These are phyloP conservation scores for Cystobasidium tubakii DNA, from an alignment of 768 basidiomycete genomes.

Conservation along the genomic window DNA sequence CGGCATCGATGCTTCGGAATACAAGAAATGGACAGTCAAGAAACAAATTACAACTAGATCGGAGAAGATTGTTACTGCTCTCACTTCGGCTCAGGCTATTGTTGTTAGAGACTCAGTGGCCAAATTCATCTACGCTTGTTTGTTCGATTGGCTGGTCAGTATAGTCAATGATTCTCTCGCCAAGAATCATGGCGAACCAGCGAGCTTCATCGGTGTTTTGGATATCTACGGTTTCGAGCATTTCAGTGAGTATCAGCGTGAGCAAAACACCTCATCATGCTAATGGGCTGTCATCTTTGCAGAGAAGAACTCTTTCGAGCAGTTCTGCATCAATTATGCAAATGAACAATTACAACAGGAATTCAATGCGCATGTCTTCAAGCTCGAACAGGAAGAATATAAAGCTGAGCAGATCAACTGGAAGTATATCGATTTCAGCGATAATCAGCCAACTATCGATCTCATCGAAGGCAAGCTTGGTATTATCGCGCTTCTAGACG, in stretches of 20 bases:
- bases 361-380: slow-evolving; percentile 99
- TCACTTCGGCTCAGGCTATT: slow-evolving; percentile 80
- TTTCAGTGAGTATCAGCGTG: slow-evolving; percentile 30
- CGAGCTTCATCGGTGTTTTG: slow-evolving; percentile 98
- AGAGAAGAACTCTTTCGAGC: slow-evolving; percentile 58
- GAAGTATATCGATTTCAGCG: slow-evolving; percentile 95
- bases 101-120: slow-evolving; percentile 94
- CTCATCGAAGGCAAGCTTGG: slow-evolving; percentile 96
- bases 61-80: slow-evolving; percentile 86
- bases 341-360: slow-evolving; percentile 98
- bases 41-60: slow-evolving; percentile 90
- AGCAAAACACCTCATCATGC: not conserved
- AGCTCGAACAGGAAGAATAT: slow-evolving; percentile 98
- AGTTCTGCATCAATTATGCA: slow-evolving; percentile 99
- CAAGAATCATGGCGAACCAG: slow-evolving; percentile 71
- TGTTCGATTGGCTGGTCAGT: slow-evolving; percentile 97
- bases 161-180: slow-evolving; percentile 95
- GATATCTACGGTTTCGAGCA: slow-evolving; percentile 69
- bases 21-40: slow-evolving; percentile 98
- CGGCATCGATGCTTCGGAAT: slow-evolving; percentile 80
- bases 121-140: slow-evolving; percentile 95
- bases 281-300: not conserved
- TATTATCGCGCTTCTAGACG: slow-evolving; percentile 86
- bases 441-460: slow-evolving; percentile 98
- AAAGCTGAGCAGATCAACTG: slow-evolving; percentile 97